phyloP scores from a whole-genome alignment of 179 eudicot genomes.

The Silene noctiflora region DNA sequence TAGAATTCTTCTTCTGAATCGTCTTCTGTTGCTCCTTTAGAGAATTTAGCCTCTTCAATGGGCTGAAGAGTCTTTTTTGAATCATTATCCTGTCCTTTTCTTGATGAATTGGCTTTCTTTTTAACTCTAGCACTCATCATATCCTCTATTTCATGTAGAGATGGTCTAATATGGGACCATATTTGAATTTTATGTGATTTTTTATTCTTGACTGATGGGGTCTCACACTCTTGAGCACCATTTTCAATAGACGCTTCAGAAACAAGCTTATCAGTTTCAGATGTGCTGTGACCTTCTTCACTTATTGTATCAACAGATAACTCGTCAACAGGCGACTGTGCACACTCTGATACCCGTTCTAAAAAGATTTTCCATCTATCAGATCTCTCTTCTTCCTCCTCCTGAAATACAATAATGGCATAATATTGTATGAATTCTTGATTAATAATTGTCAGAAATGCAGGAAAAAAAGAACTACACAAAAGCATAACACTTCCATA shows the following conservation, averaged over 20 bases:
- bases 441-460: neutral
- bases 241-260: conserved; percentile 32
- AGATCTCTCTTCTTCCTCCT: conserved; percentile 98
- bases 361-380: conserved; percentile 83
- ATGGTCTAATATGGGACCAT: conserved; percentile 82
- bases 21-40: conserved; percentile 68
- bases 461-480: neutral
- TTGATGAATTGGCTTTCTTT: conserved; percentile 41
- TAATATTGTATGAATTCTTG: neutral
- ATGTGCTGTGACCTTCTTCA: conserved; percentile 25
- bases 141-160: conserved; percentile 65
- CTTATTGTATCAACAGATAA: conserved; percentile 25
- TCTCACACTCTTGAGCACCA: conserved; percentile 31
- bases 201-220: conserved; percentile 27
- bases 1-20: conserved; percentile 97
- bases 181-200: conserved; percentile 54
- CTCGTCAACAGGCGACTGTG: conserved; percentile 38
- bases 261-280: conserved; percentile 25
- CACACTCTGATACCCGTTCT: conserved; percentile 56
- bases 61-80: conserved; percentile 38
- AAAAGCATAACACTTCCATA: neutral
- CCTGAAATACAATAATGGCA: conserved; percentile 41
- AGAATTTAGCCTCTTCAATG: conserved; percentile 50
- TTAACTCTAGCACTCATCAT: conserved; percentile 79
- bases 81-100: conserved; percentile 32